Conservation (phyloP, 2,329 filamentous ascomycete genomes). For the Simplicillium sp. region DNA sequence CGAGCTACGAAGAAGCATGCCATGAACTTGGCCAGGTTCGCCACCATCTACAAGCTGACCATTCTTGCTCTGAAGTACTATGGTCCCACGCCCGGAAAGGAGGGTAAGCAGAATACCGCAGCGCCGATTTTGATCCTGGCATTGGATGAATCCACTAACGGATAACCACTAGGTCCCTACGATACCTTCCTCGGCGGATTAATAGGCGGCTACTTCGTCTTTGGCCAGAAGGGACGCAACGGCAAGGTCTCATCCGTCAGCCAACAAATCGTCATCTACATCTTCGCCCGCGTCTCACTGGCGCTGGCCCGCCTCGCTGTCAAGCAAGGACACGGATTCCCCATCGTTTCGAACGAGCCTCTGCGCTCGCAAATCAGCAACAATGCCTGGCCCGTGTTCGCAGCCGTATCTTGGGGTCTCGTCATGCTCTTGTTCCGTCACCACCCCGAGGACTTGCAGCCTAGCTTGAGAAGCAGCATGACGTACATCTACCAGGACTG, state of each 20-base stretch:
- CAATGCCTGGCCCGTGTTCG: constrained; percentile 89
- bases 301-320: constrained; percentile 77
- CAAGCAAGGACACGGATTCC: constrained; percentile 47
- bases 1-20: constrained; percentile 87
- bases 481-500: constrained; percentile 90
- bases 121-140: too few relatives aligned
- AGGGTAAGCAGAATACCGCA: constrained; percentile 25
- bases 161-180: constrained; percentile 43
- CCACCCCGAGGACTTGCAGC: constrained; percentile 85
- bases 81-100: constrained; percentile 48
- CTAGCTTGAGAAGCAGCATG: constrained; percentile 90
- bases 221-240: constrained; percentile 58
- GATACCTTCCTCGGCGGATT: constrained; percentile 83
- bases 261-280: constrained; percentile 97
- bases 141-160: too few relatives aligned
- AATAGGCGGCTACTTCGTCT: constrained; percentile 85
- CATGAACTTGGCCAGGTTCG: constrained; percentile 83
- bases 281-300: constrained; percentile 84
- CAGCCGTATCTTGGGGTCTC: constrained; percentile 78
- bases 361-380: constrained; percentile 43
- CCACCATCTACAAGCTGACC: constrained; percentile 76
- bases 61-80: constrained; percentile 66
- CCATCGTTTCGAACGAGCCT: constrained; percentile 37
- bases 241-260: constrained; percentile 71
- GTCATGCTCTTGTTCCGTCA: constrained; percentile 95